Base-by-base conservation (phyloP, 208 protist genomes). In the Trichomonas tenax region DNA sequence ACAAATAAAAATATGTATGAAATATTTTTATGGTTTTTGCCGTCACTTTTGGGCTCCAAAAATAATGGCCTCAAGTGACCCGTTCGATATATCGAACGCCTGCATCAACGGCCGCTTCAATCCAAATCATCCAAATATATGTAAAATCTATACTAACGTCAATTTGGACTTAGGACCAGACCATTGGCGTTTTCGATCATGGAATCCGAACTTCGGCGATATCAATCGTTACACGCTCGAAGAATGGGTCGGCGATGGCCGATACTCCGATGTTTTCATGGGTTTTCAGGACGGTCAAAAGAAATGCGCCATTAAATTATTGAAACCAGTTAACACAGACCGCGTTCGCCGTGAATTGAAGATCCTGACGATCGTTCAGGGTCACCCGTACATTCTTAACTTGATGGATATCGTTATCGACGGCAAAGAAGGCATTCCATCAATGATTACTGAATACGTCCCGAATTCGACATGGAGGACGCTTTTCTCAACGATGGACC, bases 401-500 rank as follows among this genome's bases (percentile, higher is more conserved):
- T 44, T 93, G 4, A 40, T 34, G 40, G 86, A 93, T 51, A 93
- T 93, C 23, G 44, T 93, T 51, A 48, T 93, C 17, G 86, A 93
- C 21, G 44, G 86, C 10, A 93, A 51, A 93, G 86, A 93, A 93
- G 86, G 86, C 26, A 93, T 93, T 36, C 86, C 86, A 21, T 41
- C 44, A 51, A 93, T 93, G 86, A 44, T 93, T 23, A 93, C 86
- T 21, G 86, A 93, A 93, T 34, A 23, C 45, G 40, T 48, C 36
- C 86, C 40, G 14, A 93, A 93, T 38, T 34, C 36, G 3, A 17
- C 40, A 58, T 93, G 99, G 96, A 98, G 99, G 96, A 98, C 97
- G 26, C 97, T 99, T 15, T 99, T 99, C 97, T 98, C 98, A n/a
- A 98, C 97, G 21, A 98, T 99, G 17, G 98, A 97, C 11, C 99